Base-by-base conservation (phyloP, 345 rosid genomes). In the Iberis pinnata region DNA sequence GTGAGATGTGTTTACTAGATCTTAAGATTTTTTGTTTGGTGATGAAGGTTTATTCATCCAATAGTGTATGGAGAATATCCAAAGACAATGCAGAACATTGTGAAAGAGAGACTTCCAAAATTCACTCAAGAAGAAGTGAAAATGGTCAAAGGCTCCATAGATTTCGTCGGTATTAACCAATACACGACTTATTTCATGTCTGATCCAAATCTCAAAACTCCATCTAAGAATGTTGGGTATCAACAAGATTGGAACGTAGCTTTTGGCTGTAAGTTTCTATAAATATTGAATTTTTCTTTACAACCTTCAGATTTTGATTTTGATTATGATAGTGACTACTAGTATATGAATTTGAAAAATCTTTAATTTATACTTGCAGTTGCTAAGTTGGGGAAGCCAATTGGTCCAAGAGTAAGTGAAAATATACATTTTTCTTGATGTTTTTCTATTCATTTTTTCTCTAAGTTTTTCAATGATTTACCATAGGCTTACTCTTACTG, bases 21-120 rank as follows among this genome's bases (percentile, higher is more conserved):
- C n/a, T n/a, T 36, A 33, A 11, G 20, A 16, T 6, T 17, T 27
- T 59, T 49, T 1, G 8, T 27, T 27, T 27, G 12, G 25, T 22
- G 25, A 29, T 29, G 12, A 40, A 90, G 98, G 96, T 92, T 88
- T 63, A 77, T 92, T 41, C 96, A 92, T 70, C 98, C 96, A 14
- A 53, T 92, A 58, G 86, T 81, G 5, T 88, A 88, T 35, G 98
- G 98, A 7, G 86, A 83, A 70, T 92, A 92, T 58, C 98, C 98
- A 0, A 81, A 60, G 72, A 85, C 96, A 18, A 80, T 92, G 76
- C 95, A 85, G 68, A 42, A 75, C 17, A 92, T 88, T 8, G 93
- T 80, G n/a, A 81, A 81, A 37, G 62, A 73, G 10, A 75, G 93
- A 71, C 81, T 92, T 41, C 96, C 98, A 4, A 80, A 80, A 65